Conservation (phyloP, 352 stramenopile genomes). For the Globisporangium yorkense region DNA sequence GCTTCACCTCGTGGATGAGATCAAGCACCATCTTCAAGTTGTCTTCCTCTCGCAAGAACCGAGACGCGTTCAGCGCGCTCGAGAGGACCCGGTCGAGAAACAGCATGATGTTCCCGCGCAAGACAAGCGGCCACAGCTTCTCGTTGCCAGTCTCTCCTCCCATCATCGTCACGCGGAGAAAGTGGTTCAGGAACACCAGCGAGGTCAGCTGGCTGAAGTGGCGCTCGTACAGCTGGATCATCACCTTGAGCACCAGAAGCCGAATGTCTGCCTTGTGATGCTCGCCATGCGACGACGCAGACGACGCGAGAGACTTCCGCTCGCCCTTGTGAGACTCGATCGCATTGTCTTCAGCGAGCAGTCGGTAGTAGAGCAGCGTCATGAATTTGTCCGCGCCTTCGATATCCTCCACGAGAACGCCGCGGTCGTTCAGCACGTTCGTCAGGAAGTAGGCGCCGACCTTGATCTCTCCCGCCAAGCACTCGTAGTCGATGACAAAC, state of each 20-base stretch:
- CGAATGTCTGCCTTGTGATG: conserved; percentile 58
- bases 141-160: conserved; percentile 31
- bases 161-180: conserved; percentile 79
- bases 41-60: conserved; percentile 64
- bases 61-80: conserved; percentile 71
- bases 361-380: conserved; percentile 81
- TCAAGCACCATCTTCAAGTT: conserved; percentile 77
- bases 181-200: conserved; percentile 79
- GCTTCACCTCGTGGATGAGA: conserved; percentile 73
- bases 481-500: conserved; percentile 75
- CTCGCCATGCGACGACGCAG: conserved; percentile 21
- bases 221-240: conserved; percentile 84
- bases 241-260: conserved; percentile 78
- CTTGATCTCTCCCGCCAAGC: conserved; percentile 65
- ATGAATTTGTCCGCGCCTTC: conserved; percentile 75
- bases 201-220: conserved; percentile 72
- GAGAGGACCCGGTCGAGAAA: conserved; percentile 80
- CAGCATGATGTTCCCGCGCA: conserved; percentile 80
- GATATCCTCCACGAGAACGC: conserved; percentile 75
- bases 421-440: conserved; percentile 75
- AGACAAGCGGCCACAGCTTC: conserved; percentile 53
- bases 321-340: conserved; percentile 5
- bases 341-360: conserved; percentile 63
- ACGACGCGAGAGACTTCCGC: conserved; percentile 17
- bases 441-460: conserved; percentile 82